phyloP scores from a whole-genome alignment of 2,329 filamentous ascomycete genomes.

The Ascochyta viciae-villosae region DNA sequence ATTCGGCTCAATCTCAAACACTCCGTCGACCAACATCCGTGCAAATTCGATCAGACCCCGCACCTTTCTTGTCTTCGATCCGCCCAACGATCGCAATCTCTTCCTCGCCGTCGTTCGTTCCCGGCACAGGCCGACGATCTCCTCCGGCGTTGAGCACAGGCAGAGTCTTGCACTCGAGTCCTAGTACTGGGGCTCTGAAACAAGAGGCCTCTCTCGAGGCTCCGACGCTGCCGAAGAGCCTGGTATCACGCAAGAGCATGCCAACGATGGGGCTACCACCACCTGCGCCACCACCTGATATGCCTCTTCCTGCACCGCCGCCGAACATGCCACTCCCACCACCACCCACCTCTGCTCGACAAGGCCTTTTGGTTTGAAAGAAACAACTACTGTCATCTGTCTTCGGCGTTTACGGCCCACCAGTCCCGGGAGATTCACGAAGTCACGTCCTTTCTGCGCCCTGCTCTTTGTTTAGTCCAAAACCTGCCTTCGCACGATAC shows the following conservation, averaged over 20 bases:
- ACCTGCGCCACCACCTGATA: conserved; percentile 55
- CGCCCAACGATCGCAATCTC: conserved; percentile 41
- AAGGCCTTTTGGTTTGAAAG: conserved; percentile 5
- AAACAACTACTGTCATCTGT: background rate
- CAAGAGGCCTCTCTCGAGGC: conserved; percentile 27
- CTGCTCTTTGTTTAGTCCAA: background rate
- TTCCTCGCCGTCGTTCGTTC: conserved; percentile 42
- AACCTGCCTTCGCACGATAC: conserved; percentile 4
- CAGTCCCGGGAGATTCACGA: background rate
- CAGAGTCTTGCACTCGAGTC: conserved; percentile 23
- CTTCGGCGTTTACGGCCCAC: background rate
- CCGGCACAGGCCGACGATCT: conserved; percentile 30
- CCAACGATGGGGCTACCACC: conserved; percentile 52
- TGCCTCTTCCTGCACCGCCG: conserved; percentile 53
- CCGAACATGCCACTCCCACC: conserved; percentile 25
- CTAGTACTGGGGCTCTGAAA: conserved; percentile 37
- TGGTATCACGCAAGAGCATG: conserved; percentile 44
- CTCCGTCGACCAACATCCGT: conserved; percentile 54
- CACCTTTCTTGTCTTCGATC: conserved; percentile 52
- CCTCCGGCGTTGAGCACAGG: conserved; percentile 6
- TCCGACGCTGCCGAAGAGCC: conserved; percentile 22
- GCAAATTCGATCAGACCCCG: conserved; percentile 52
- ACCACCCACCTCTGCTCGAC: conserved; percentile 15
- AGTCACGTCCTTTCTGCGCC: conserved; percentile 1
- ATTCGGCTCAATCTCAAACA: conserved; percentile 23